Evolutionary conservation across 176 grass and related monocot genomes (phyloP).

Genomic region (Hordeum vulgare): DNA sequence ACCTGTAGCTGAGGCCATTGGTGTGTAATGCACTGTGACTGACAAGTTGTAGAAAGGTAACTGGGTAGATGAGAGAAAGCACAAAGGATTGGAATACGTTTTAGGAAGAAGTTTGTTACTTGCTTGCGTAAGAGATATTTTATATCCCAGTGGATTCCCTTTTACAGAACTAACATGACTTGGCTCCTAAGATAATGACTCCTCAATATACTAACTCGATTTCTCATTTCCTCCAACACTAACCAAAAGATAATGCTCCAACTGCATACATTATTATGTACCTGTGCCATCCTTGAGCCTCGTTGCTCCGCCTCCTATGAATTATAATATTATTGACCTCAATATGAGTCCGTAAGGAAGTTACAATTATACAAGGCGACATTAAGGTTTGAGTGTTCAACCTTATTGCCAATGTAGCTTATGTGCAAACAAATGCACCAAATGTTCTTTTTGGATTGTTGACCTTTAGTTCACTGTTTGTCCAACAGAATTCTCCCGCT

Average conservation of each 20-base stretch:
- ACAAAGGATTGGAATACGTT: neutral
- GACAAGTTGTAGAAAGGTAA: neutral
- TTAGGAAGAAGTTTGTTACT: neutral
- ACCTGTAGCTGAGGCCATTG: neutral
- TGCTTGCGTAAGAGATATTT: neutral
- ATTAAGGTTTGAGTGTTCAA: neutral
- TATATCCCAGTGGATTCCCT: neutral
- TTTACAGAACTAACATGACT: neutral
- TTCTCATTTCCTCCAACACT: neutral
- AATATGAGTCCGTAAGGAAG: neutral
- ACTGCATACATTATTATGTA: neutral
- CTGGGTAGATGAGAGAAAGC: neutral
- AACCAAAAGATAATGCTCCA: neutral
- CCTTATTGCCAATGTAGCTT: neutral
- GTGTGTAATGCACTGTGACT: neutral
- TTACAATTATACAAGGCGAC: neutral
- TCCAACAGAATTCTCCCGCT: neutral
- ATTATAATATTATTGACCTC: neutral
- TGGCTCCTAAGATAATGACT: neutral
- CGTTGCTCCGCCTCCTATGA: neutral
- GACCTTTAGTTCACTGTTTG: neutral
- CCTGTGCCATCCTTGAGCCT: neutral
- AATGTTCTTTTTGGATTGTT: conserved; percentile 6
- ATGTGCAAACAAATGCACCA: neutral
- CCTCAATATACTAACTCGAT: neutral